These are phyloP conservation scores for Coccinonectria pachysandricola DNA, from an alignment of 2,329 filamentous ascomycete genomes.

Conservation along the genomic window DNA sequence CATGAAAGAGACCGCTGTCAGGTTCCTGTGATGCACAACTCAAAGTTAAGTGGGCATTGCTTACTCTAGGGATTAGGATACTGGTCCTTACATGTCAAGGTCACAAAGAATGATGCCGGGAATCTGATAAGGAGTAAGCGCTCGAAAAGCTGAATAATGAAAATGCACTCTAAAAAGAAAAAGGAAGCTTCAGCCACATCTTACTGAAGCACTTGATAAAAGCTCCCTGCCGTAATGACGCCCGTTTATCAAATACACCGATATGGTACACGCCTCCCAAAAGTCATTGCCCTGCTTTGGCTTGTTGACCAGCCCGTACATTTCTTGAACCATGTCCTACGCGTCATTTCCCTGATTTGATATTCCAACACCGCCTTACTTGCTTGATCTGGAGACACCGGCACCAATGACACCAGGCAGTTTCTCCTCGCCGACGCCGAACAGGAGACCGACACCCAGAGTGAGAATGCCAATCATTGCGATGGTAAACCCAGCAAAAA, in stretches of 20 bases:
- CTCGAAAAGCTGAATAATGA: conserved; percentile 4
- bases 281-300: no score
- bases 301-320: no score
- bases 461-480: conserved; percentile 56
- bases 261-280: conserved; percentile 20
- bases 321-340: no score
- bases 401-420: conserved; percentile 93
- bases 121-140: no score
- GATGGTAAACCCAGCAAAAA: conserved; percentile 68
- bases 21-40: no score
- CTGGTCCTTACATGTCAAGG: no score
- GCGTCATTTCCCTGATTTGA: no score
- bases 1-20: no score
- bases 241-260: conserved; percentile 22
- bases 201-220: conserved; percentile 16
- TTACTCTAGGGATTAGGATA: no score
- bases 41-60: no score
- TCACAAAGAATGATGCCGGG: no score
- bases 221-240: conserved; percentile 21
- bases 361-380: conserved; percentile 31
- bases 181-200: conserved; percentile 17
- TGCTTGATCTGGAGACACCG: conserved; percentile 71
- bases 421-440: conserved; percentile 74
- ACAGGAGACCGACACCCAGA: conserved; percentile 68
- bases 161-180: conserved; percentile 19